A percentile compares a stretch with the other conserved stretches of the same genome.
Evolutionary conservation across 345 rosid genomes (phyloP).

Genomic region (Capsella bursapastoris): DNA sequence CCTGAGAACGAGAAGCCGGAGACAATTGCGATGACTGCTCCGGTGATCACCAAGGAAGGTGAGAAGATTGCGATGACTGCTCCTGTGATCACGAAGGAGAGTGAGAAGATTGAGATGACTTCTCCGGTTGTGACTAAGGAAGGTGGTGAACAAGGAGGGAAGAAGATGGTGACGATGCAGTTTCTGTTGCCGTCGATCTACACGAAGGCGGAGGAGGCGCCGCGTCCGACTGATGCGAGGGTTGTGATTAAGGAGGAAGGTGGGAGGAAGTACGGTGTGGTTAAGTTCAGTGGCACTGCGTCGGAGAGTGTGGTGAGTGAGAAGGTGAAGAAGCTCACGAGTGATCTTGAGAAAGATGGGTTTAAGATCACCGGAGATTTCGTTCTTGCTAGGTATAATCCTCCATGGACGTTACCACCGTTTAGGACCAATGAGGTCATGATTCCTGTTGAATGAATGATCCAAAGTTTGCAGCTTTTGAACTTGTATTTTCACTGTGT

Average conservation of each 20-base stretch:
- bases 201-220: constrained; percentile 77
- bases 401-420: constrained; percentile 84
- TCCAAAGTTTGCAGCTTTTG: constrained; percentile 18
- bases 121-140: constrained; percentile 81
- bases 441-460: constrained; percentile 70
- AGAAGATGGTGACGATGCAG: constrained; percentile 80
- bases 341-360: constrained; percentile 76
- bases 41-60: constrained; percentile 64
- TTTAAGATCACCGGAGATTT: constrained; percentile 63
- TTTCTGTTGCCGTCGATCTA: constrained; percentile 77
- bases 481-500: neutral
- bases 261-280: constrained; percentile 75
- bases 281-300: constrained; percentile 71
- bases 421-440: constrained; percentile 81
- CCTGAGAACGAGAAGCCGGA: constrained; percentile 83
- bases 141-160: constrained; percentile 33
- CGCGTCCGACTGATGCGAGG: constrained; percentile 83
- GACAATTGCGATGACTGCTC: constrained; percentile 88
- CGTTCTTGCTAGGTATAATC: constrained; percentile 82
- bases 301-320: constrained; percentile 65
- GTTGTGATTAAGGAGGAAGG: constrained; percentile 73
- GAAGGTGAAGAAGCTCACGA: constrained; percentile 67
- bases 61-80: constrained; percentile 89
- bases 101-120: constrained; percentile 79
- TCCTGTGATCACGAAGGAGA: constrained; percentile 73